These are phyloP conservation scores for Conticribra weissflogii DNA, from an alignment of 108 stramenopile species.

Conservation along the genomic window DNA sequence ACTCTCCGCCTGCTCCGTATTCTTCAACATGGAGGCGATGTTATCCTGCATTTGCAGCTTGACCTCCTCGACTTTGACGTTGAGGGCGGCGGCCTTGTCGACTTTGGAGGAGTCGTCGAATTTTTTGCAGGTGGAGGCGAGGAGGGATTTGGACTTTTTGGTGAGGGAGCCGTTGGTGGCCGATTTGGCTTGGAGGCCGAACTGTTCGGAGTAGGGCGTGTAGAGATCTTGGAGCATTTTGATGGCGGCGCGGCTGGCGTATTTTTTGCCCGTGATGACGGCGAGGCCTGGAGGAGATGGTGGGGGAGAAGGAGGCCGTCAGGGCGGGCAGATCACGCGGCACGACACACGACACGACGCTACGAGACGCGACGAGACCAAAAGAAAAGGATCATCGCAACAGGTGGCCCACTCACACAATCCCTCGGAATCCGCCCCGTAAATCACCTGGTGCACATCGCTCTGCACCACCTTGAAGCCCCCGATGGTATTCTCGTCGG, in stretches of 20 bases:
- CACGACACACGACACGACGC: too few species aligned
- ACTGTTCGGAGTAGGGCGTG: constrained; percentile 67
- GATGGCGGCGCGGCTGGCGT: constrained; percentile 87
- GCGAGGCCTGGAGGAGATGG: constrained; percentile 89
- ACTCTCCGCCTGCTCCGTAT: constrained; percentile 86
- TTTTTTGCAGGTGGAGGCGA: constrained; percentile 67
- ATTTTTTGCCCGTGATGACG: constrained; percentile 81
- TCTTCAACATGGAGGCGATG: constrained; percentile 87
- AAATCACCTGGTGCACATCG: constrained; percentile 88
- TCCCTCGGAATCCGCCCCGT: constrained; percentile 84
- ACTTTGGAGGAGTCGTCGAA: constrained; percentile 87
- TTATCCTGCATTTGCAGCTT: constrained; percentile 88
- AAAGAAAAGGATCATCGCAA: too few species aligned
- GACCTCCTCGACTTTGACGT: constrained; percentile 84
- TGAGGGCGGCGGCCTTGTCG: constrained; percentile 78
- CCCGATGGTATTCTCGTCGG: constrained; percentile 66
- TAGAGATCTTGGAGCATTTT: constrained; percentile 78
- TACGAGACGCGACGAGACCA: too few species aligned
- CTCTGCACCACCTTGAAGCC: constrained; percentile 91
- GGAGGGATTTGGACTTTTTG: constrained; percentile 77
- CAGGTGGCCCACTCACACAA: constrained; percentile 71
- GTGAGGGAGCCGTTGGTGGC: constrained; percentile 74
- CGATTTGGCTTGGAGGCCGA: constrained; percentile 69
- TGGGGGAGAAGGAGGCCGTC: too few species aligned
- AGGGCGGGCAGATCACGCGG: too few species aligned